Evolutionary conservation across 148 eudicot genomes (phyloP), one percentile per base, ranked within the genome.

Genomic region (Nepenthes gracilis): DNA sequence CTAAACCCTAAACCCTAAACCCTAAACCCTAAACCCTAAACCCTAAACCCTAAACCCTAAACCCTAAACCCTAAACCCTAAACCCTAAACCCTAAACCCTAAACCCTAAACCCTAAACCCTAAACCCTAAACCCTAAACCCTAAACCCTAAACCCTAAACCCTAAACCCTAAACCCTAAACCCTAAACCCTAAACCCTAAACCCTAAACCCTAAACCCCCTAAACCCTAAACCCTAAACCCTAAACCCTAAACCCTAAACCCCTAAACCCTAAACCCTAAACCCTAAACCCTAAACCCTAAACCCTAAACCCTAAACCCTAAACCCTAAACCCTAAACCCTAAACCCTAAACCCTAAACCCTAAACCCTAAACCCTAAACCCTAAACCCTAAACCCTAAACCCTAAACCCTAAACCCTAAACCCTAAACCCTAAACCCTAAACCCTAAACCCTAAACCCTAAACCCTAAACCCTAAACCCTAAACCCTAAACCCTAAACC

Each of bases 1-100:
- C 48, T 57, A 57, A 57, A 62, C 69, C 62, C 47, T 57, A 66
- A 66, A n/a, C 69, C 69, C 68, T 64, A 59, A 64, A 64, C 68
- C 68, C 68, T 64, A 64, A 64, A 64, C 68, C 68, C 62, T 57
- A 58, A 58, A 58, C 69, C 69, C 69, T 57, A 57, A 66, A 66
- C 62, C 69, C 69, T 48, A 58, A 66, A 61, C n/a, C 69, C 69
- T 57, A 66, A 66, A 66, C 62, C 69, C 69, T 48, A 57, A 66
- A 66, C 62, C 69, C 69, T 58, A 57, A 40, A 40, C 3, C 43
- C 43, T 7, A 2, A 40, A 45, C 52, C 64, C 54, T 35, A 49
- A 62, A 50, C 56, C 65, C 57, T 35, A 49, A 62, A 50, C 56
- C 65, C 57, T 35, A 49, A 62, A 50, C 56, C 65, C 57, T 35